Percentiles rank a stretch among this genome's conserved stretches.
These are phyloP conservation scores for Fusarium devonianum DNA, from an alignment of 2,329 filamentous ascomycete species.

Conservation along the genomic window DNA sequence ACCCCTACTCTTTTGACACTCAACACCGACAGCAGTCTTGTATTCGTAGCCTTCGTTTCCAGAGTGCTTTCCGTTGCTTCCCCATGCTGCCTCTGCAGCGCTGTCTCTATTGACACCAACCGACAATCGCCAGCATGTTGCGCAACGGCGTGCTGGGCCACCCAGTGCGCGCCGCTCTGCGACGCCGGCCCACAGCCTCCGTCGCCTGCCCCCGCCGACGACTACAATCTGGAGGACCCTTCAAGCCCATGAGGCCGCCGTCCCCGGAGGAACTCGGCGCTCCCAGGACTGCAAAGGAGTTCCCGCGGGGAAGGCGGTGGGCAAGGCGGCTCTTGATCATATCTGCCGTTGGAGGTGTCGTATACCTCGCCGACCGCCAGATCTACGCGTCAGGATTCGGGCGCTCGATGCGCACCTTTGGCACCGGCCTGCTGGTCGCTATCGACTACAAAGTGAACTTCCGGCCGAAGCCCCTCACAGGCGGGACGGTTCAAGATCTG, in stretches of 20 bases:
- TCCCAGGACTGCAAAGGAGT: constrained; percentile 74
- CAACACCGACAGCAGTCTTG: neutral
- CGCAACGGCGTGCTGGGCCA: constrained; percentile 40
- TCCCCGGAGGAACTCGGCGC: constrained; percentile 80
- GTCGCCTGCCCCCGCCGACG: constrained; percentile 47
- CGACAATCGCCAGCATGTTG: constrained; percentile 41
- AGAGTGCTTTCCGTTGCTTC: neutral
- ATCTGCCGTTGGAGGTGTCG: constrained; percentile 63
- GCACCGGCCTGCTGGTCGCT: constrained; percentile 79
- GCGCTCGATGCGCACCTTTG: constrained; percentile 83
- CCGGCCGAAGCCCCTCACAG: constrained; percentile 76
- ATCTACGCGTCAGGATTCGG: constrained; percentile 81
- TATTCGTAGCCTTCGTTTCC: neutral
- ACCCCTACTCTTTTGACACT: neutral
- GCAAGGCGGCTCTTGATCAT: constrained; percentile 74
- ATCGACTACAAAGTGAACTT: constrained; percentile 98
- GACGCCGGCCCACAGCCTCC: constrained; percentile 56
- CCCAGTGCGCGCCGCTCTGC: constrained; percentile 36
- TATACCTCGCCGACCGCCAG: constrained; percentile 74
- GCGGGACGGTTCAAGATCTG: constrained; percentile 76
- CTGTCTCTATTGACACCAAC: constrained; percentile 9
- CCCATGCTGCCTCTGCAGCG: constrained; percentile 18
- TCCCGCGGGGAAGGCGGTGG: constrained; percentile 75
- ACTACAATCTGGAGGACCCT: constrained; percentile 52
- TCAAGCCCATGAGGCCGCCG: constrained; percentile 75